Evolutionary conservation across 768 basidiomycete species (phyloP).

Genomic region (Lactarius indigo): DNA sequence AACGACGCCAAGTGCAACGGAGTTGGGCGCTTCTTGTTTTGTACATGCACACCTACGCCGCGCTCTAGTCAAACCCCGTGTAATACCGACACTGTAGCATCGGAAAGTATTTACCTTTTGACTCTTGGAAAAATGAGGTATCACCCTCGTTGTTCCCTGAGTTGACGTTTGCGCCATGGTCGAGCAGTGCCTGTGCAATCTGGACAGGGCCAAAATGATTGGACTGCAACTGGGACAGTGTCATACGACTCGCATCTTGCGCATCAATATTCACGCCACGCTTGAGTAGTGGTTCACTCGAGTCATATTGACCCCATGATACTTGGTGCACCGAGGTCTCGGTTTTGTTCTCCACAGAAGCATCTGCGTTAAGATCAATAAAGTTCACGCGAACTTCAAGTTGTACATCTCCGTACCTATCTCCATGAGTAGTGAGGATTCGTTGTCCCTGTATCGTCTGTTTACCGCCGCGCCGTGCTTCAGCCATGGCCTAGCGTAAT

Average conservation of each 20-base stretch:
- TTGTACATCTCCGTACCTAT: no score
- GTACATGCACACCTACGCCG: neutral
- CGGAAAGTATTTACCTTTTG: neutral
- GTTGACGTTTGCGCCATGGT: neutral
- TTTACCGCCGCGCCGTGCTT: no score
- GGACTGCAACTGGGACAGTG: neutral
- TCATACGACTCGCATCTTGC: neutral
- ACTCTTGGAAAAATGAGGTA: neutral
- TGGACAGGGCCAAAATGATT: neutral
- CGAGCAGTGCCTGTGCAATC: neutral
- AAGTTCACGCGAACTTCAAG: no score
- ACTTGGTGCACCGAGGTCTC: no score
- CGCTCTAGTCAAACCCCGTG: neutral
- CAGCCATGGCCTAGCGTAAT: no score
- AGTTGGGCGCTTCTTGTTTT: neutral
- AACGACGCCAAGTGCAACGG: neutral
- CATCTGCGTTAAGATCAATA: no score
- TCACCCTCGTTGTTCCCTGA: neutral
- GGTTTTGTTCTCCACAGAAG: no score
- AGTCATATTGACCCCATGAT: no score
- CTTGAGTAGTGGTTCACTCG: neutral
- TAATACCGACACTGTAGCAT: neutral
- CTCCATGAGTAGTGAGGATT: no score
- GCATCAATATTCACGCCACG: neutral
- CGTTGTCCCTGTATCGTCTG: no score